A percentile compares a stretch with the other conserved stretches of the same genome.
phyloP scores from a whole-genome alignment of 1,284 basidiomycete genomes.

The Veloporphyrellus conicus region DNA sequence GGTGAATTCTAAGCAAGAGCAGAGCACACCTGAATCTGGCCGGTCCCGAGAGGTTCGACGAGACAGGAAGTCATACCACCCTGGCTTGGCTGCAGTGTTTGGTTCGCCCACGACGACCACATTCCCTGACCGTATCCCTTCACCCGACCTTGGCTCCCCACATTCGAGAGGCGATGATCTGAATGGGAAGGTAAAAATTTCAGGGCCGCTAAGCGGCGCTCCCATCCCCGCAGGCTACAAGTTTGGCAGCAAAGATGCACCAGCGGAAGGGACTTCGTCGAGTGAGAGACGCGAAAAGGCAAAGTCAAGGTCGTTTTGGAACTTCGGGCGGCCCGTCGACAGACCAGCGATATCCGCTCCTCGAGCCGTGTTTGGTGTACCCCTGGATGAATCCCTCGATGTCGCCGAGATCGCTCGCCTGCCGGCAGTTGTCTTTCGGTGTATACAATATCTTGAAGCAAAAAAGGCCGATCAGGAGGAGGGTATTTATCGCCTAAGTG shows the following conservation, averaged over 20 bases:
- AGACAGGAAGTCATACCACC: slow-evolving; percentile 55
- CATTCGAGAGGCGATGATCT: slow-evolving; percentile 31
- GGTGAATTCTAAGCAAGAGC: slow-evolving; percentile 36
- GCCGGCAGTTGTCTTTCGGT: slow-evolving; percentile 92
- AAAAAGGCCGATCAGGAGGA: slow-evolving; percentile 94
- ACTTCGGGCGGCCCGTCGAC: slow-evolving; percentile 61
- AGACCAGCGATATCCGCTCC: slow-evolving; percentile 44
- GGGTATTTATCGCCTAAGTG: slow-evolving; percentile 94
- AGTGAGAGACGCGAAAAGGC: slow-evolving; percentile 80
- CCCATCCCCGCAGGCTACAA: slow-evolving; percentile 87
- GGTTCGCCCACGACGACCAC: slow-evolving; percentile 41
- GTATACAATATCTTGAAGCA: slow-evolving; percentile 85
- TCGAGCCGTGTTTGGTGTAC: slow-evolving; percentile 85
- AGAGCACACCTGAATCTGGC: slow-evolving; percentile 49
- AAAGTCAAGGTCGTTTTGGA: slow-evolving; percentile 87
- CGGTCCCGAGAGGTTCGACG: slow-evolving; percentile 46
- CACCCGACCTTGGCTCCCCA: slow-evolving; percentile 51
- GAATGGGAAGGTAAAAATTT: slow-evolving; percentile 74
- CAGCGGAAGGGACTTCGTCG: slow-evolving; percentile 42
- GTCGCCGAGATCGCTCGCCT: slow-evolving; percentile 86
- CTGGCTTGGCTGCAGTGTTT: slow-evolving; percentile 46
- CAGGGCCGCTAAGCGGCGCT: slow-evolving; percentile 81
- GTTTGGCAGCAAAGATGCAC: slow-evolving; percentile 68
- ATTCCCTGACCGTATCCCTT: slow-evolving; percentile 52
- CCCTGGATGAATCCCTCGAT: slow-evolving; percentile 83